These are phyloP conservation scores for Leptomonas seymouri DNA, from an alignment of 208 protist species.

Conservation along the genomic window DNA sequence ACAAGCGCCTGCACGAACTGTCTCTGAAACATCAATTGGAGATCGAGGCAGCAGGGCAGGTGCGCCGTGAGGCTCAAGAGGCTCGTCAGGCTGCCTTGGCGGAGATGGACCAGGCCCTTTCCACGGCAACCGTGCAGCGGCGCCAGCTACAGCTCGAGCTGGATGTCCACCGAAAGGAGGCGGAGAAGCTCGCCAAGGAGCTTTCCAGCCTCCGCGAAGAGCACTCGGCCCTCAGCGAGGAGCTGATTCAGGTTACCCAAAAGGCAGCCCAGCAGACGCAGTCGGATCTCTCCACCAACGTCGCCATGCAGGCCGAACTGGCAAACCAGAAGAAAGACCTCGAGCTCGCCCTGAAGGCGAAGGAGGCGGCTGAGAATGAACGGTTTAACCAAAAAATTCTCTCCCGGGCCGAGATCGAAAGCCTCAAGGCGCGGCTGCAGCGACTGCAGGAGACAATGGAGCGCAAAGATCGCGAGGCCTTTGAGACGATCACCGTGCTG, in stretches of 20 bases:
- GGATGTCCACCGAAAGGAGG: constrained; percentile 71
- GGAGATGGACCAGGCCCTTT: constrained; percentile 50
- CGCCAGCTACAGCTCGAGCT: constrained; percentile 78
- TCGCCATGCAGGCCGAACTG: constrained; percentile 70
- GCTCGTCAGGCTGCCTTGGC: constrained; percentile 36
- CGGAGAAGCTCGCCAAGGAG: constrained; percentile 57
- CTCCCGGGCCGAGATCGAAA: constrained; percentile 76
- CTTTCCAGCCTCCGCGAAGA: constrained; percentile 40
- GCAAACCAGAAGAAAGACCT: constrained; percentile 75
- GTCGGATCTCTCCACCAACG: constrained; percentile 77
- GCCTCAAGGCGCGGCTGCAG: constrained; percentile 71
- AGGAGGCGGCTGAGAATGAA: constrained; percentile 51
- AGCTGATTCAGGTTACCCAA: constrained; percentile 46
- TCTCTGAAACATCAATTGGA: constrained; percentile 46
- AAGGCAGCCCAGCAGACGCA: constrained; percentile 66
- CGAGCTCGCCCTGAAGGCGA: constrained; percentile 47
- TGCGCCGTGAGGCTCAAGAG: constrained; percentile 57
- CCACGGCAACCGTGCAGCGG: constrained; percentile 63
- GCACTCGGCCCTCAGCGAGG: constrained; percentile 27
- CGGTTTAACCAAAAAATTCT: constrained; percentile 71
- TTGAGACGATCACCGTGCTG: constrained; percentile 76
- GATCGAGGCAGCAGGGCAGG: constrained; percentile 47
- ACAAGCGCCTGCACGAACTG: constrained; percentile 65
- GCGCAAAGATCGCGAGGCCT: constrained; percentile 72
- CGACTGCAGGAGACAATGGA: constrained; percentile 77